Evolutionary conservation across 2,329 filamentous ascomycete genomes (phyloP).

Genomic region (Trichoderma lentiforme): DNA sequence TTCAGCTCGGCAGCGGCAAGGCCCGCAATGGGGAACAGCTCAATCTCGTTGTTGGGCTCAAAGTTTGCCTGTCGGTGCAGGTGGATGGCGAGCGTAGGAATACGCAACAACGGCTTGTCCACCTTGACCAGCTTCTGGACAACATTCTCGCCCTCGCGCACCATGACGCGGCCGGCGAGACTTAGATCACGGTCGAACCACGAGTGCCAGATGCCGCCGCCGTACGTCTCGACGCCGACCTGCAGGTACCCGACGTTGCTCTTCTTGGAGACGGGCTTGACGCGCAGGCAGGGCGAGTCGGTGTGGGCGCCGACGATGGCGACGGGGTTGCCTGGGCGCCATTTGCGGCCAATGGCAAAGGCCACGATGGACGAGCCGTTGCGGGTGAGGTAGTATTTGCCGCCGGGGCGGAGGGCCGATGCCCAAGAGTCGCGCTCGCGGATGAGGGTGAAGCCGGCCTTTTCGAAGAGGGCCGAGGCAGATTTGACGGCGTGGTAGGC

Average conservation of each 20-base stretch:
- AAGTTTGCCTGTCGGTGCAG: constrained; percentile 83
- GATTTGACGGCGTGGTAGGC: constrained; percentile 92
- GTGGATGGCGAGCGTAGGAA: constrained; percentile 92
- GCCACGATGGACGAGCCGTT: constrained; percentile 91
- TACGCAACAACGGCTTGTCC: constrained; percentile 82
- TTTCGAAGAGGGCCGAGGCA: constrained; percentile 69
- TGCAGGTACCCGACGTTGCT: constrained; percentile 83
- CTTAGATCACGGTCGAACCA: constrained; percentile 97
- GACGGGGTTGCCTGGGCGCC: constrained; percentile 87
- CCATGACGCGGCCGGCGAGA: constrained; percentile 84
- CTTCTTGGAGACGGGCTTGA: constrained; percentile 95
- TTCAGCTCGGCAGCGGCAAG: constrained; percentile 87
- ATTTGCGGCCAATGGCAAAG: constrained; percentile 86
- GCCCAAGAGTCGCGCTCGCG: constrained; percentile 90
- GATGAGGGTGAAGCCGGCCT: constrained; percentile 83
- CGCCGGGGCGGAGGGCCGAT: constrained; percentile 72
- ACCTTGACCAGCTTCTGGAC: constrained; percentile 85
- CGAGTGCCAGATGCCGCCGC: constrained; percentile 94
- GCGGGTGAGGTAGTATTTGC: constrained; percentile 94
- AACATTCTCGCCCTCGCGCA: constrained; percentile 68
- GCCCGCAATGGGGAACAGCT: constrained; percentile 90
- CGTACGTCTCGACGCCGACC: constrained; percentile 94
- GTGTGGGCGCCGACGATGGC: constrained; percentile 95
- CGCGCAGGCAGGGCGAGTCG: constrained; percentile 84
- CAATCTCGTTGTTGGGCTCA: constrained; percentile 93